phyloP scores from a whole-genome alignment of 139 green algal genomes.

The Chlamydomonas sp. region DNA sequence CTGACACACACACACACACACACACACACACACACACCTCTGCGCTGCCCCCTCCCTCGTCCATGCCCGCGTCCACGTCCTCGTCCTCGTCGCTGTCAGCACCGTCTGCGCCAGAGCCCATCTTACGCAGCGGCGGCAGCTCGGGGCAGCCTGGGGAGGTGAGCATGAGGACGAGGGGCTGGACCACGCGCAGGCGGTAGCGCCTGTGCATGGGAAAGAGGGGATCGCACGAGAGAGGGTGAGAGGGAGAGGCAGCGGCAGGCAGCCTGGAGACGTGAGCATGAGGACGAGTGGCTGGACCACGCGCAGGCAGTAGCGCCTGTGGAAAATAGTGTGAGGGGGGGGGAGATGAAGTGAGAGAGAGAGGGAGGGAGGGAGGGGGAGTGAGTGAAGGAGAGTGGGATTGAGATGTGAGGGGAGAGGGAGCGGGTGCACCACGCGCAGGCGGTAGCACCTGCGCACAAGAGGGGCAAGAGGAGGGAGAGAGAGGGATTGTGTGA shows the following conservation, averaged over 20 bases:
- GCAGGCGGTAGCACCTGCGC: slow-evolving; percentile 16
- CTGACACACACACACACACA: background rate
- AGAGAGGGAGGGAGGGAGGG: no score
- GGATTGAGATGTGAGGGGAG: no score
- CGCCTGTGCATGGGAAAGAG: no score
- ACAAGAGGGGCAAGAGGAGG: no score
- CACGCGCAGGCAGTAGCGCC: slow-evolving; percentile 70
- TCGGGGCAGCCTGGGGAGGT: slow-evolving; percentile 7
- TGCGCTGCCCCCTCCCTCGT: background rate
- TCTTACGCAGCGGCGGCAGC: slow-evolving; percentile 4
- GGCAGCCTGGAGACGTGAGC: slow-evolving; percentile 16
- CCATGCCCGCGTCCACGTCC: background rate
- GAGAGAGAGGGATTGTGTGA: no score
- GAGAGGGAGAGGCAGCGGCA: slow-evolving; percentile 4
- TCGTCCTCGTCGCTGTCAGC: slow-evolving; percentile 12
- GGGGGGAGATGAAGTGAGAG: no score
- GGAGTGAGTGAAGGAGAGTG: no score
- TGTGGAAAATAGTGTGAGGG: no score
- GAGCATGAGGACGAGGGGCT: slow-evolving; percentile 39
- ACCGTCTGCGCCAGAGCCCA: background rate
- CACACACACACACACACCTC: background rate
- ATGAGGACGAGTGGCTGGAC: slow-evolving; percentile 41
- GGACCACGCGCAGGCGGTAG: slow-evolving; percentile 64
- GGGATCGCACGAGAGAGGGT: no score
- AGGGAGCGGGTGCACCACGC: slow-evolving; percentile 46